Percentiles rank a stretch among this genome's conserved stretches.
Conservation (phyloP, 768 basidiomycete genomes). For the Psilocybe azurescens region DNA sequence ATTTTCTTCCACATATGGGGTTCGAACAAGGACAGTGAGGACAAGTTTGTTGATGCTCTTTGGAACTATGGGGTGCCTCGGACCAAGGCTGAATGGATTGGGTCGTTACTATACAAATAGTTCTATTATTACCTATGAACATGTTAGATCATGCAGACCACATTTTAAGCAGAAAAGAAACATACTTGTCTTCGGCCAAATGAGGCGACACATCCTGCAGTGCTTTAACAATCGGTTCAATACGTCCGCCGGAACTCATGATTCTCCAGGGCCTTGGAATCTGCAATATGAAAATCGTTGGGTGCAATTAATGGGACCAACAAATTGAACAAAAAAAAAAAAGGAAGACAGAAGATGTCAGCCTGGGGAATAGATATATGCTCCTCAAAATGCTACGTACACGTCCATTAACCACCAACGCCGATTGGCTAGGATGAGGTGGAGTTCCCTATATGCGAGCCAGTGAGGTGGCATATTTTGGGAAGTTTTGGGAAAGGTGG, state of each 20-base stretch:
- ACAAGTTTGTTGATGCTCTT: not conserved
- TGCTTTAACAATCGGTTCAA: slow-evolving; percentile 70
- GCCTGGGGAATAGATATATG: not conserved
- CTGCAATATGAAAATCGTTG: slow-evolving; percentile 62
- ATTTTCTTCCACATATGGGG: not conserved
- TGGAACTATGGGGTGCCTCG: not conserved
- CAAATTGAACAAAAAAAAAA: slow-evolving; percentile 53
- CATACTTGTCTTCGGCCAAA: slow-evolving; percentile 30
- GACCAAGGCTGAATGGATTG: not conserved
- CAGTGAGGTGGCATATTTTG: slow-evolving; percentile 78
- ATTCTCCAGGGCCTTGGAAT: slow-evolving; percentile 70
- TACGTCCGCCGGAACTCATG: slow-evolving; percentile 80
- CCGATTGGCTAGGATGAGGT: slow-evolving; percentile 66
- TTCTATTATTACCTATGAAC: no score
- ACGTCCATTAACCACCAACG: slow-evolving; percentile 81
- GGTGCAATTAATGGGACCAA: slow-evolving; percentile 66
- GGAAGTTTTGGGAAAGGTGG: slow-evolving; percentile 86
- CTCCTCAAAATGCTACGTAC: slow-evolving; percentile 48
- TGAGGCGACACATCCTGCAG: slow-evolving; percentile 57
- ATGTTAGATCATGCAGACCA: no score
- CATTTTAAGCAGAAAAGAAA: no score
- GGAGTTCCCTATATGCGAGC: slow-evolving; percentile 67
- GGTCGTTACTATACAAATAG: not conserved
- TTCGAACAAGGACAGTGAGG: not conserved
- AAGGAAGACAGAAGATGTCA: not conserved